These are phyloP conservation scores for Apiotrichum sp. DNA, from an alignment of 1,284 basidiomycete species.

Conservation along the genomic window DNA sequence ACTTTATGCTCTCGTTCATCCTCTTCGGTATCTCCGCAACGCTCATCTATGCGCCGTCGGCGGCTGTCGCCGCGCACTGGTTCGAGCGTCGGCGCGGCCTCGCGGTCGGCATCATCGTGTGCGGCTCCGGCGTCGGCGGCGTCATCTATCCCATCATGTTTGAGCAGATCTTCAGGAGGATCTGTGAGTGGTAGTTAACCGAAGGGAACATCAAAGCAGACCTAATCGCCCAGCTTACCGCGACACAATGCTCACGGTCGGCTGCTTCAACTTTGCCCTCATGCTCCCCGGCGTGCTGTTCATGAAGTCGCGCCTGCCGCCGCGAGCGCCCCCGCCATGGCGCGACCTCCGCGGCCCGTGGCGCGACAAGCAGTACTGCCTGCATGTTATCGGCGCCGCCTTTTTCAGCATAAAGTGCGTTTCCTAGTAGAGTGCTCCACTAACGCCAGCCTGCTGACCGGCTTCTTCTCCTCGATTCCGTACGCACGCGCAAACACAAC, in stretches of 20 bases:
- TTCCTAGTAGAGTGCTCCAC: too few relatives aligned
- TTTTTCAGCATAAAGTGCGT: neutral
- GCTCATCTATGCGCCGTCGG: conserved; percentile 37
- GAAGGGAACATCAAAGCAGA: neutral
- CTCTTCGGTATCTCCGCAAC: conserved; percentile 36
- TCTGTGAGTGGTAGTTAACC: conserved; percentile 19
- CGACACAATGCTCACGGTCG: conserved; percentile 22
- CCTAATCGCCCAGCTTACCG: conserved; percentile 10
- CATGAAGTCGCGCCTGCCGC: conserved; percentile 21
- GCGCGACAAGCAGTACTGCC: conserved; percentile 8
- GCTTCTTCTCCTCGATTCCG: conserved; percentile 7
- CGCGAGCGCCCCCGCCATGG: conserved; percentile 14
- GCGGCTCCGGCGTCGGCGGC: conserved; percentile 38
- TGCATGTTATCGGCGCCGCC: conserved; percentile 8
- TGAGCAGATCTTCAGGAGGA: conserved; percentile 27
- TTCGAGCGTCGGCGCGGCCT: conserved; percentile 34
- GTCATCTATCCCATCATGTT: conserved; percentile 43
- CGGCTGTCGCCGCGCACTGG: conserved; percentile 42
- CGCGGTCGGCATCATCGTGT: conserved; percentile 39
- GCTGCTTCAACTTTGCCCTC: conserved; percentile 16
- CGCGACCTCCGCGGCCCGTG: conserved; percentile 9
- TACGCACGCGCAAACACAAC: conserved; percentile 5
- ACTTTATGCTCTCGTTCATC: conserved; percentile 41
- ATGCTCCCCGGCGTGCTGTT: conserved; percentile 23
- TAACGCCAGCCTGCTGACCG: conserved; percentile 10